Percentiles rank a stretch among this genome's conserved stretches.
Conservation (phyloP, 441 rosid species). For the Pelargonium australe region DNA sequence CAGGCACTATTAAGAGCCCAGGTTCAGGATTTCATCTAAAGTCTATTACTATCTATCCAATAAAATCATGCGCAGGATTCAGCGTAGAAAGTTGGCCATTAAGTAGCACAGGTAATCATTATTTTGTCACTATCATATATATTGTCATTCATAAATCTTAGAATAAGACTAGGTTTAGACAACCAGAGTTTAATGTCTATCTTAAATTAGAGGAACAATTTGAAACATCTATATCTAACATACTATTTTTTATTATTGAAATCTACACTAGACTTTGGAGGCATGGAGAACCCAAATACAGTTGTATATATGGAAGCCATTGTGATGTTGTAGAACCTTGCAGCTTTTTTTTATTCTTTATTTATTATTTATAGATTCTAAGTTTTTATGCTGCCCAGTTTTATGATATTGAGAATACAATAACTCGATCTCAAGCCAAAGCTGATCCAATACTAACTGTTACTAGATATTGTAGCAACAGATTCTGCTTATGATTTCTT, state of each 20-base stretch:
- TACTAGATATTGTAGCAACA: neutral
- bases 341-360: too few species aligned
- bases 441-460: neutral
- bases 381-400: neutral
- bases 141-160: neutral
- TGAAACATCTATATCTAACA: neutral
- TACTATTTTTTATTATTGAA: neutral
- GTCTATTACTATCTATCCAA: slow-evolving; percentile 68
- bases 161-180: neutral
- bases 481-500: slow-evolving; percentile 1
- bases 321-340: neutral
- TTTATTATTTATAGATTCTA: neutral
- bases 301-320: neutral
- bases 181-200: neutral
- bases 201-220: neutral
- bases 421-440: neutral
- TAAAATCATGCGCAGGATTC: slow-evolving; percentile 89
- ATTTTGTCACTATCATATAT: neutral
- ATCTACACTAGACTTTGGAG: too few species aligned
- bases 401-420: neutral
- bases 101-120: slow-evolving; percentile 61
- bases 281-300: too few species aligned
- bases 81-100: slow-evolving; percentile 73
- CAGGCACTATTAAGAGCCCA: slow-evolving; percentile 42
- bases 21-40: slow-evolving; percentile 36